phyloP scores from a whole-genome alignment of 768 basidiomycete species.

The Auricularia cornea region DNA sequence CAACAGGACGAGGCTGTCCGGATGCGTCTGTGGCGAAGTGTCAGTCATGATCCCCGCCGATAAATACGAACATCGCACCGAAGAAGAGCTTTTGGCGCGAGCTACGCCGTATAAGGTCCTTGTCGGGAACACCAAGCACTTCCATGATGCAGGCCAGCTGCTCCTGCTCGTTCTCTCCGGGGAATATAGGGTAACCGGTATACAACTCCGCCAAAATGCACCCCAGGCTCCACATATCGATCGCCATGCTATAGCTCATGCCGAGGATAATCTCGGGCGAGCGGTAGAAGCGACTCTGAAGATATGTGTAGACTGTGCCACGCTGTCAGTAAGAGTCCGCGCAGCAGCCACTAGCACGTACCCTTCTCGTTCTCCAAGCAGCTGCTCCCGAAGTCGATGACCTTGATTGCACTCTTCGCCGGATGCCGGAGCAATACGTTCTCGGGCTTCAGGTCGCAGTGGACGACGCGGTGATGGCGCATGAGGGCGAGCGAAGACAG shows the following conservation, averaged over 20 bases:
- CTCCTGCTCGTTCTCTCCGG: slow-evolving; percentile 98
- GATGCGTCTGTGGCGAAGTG: slow-evolving; percentile 58
- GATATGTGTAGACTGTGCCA: slow-evolving; percentile 89
- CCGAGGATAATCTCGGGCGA: slow-evolving; percentile 98
- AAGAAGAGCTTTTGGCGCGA: slow-evolving; percentile 94
- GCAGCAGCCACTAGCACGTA: slow-evolving; percentile 30
- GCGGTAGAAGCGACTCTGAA: slow-evolving; percentile 99
- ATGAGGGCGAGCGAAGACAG: slow-evolving; percentile 83
- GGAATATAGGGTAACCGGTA: slow-evolving; percentile 97
- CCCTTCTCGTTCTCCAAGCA: slow-evolving; percentile 99
- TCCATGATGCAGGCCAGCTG: slow-evolving; percentile 99
- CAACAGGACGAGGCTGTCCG: slow-evolving; percentile 85
- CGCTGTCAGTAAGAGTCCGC: background rate
- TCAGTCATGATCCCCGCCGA: background rate
- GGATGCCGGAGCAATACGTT: slow-evolving; percentile 94
- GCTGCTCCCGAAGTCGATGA: slow-evolving; percentile 98
- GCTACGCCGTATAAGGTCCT: slow-evolving; percentile 88
- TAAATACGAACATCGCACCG: slow-evolving; percentile 44
- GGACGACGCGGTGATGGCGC: slow-evolving; percentile 95
- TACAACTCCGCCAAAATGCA: slow-evolving; percentile 96
- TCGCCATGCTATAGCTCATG: slow-evolving; percentile 99
- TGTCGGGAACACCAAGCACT: slow-evolving; percentile 91
- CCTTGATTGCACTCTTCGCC: slow-evolving; percentile 92
- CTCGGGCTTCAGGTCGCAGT: slow-evolving; percentile 99
- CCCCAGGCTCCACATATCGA: slow-evolving; percentile 99